Conservation (phyloP, 1,284 basidiomycete genomes). For the Meripilus lineatus region DNA sequence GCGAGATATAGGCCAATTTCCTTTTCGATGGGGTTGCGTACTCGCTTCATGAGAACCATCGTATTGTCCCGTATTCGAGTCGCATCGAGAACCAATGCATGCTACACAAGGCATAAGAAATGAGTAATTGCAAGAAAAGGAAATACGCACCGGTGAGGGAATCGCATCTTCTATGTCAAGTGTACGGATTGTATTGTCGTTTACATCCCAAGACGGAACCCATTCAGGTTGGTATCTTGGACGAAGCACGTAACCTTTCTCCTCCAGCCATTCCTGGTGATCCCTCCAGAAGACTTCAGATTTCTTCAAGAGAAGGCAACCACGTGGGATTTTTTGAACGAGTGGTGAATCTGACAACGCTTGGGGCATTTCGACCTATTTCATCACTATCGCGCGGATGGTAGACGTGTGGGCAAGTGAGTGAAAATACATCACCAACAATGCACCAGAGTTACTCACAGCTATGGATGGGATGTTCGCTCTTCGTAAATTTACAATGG, state of each 20-base stretch:
- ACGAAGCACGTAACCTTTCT: constrained; percentile 15
- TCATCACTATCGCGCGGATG: no score
- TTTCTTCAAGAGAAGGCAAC: no score
- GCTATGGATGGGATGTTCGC: no score
- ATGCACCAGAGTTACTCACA: no score
- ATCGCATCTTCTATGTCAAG: no score
- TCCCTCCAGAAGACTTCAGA: no score
- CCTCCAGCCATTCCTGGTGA: constrained; percentile 14
- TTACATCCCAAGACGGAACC: constrained; percentile 16
- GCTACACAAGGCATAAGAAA: neutral
- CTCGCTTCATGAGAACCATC: constrained; percentile 16
- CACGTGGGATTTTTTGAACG: no score
- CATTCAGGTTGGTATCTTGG: constrained; percentile 15
- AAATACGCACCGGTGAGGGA: neutral
- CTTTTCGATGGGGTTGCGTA: constrained; percentile 13
- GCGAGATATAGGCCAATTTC: constrained; percentile 18
- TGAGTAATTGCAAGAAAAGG: neutral
- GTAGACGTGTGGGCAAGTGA: no score
- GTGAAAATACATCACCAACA: no score
- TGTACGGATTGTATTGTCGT: constrained; percentile 3
- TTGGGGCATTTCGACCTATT: no score
- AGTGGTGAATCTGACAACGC: no score
- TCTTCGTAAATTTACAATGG: no score
- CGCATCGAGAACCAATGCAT: constrained; percentile 10
- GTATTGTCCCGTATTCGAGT: constrained; percentile 2